Percentiles rank a stretch among this genome's conserved stretches.
These are phyloP conservation scores for Ogataea neopini DNA, from an alignment of 805 yeast genomes.

Conservation along the genomic window DNA sequence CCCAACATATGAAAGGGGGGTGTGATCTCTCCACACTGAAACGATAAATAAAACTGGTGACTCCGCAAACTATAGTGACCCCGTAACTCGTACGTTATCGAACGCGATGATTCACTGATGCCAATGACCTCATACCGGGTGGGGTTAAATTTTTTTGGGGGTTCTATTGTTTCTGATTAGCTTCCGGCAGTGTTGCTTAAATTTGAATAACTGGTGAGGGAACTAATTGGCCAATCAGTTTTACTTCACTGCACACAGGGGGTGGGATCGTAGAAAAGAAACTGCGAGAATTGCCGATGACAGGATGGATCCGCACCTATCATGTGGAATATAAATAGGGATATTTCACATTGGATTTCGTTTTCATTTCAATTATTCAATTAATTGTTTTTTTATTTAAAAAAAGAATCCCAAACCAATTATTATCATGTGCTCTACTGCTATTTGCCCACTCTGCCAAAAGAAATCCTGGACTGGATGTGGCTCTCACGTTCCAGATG, in stretches of 20 bases:
- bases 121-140: constrained; percentile 7
- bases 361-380: not conserved
- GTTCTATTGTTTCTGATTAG: not conserved
- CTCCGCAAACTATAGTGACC: constrained; percentile 2
- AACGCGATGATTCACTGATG: constrained; percentile 4
- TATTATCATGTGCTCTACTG: constrained; percentile 36
- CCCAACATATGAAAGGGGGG: not conserved
- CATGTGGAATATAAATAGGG: constrained; percentile 3
- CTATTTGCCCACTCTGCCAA: constrained; percentile 42
- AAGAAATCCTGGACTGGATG: constrained; percentile 68
- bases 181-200: not conserved
- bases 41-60: not conserved
- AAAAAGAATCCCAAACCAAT: no score
- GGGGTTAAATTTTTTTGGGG: not conserved
- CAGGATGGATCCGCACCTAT: not conserved
- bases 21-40: constrained; percentile 3
- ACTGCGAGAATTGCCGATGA: not conserved
- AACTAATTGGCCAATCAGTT: not conserved
- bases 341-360: not conserved
- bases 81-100: constrained; percentile 1
- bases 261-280: constrained; percentile 8
- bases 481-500: constrained; percentile 52
- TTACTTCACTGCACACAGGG: not conserved
- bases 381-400: no score
- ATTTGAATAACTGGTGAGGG: not conserved